Conservation (phyloP, 805 yeast genomes). For the Metschnikowia noctiluminum region DNA sequence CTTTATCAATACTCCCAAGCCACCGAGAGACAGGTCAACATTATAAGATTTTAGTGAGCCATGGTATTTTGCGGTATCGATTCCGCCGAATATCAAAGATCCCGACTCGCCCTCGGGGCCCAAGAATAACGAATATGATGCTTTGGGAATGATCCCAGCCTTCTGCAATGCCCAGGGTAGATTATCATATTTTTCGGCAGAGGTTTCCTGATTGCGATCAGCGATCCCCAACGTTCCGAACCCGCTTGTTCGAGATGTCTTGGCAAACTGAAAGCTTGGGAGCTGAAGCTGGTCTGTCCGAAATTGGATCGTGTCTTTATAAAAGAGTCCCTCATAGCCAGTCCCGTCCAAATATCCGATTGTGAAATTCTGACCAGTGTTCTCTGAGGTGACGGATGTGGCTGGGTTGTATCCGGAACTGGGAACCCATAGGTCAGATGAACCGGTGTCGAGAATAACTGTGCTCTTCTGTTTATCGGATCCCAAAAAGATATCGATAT, state of each 20-base stretch:
- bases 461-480: slow-evolving; percentile 25
- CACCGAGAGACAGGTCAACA: background rate
- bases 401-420: slow-evolving; percentile 4
- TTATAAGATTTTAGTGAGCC: slow-evolving; percentile 6
- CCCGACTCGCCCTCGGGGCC: slow-evolving; percentile 26
- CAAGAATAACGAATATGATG: slow-evolving; percentile 53
- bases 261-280: slow-evolving; percentile 14
- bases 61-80: slow-evolving; percentile 36
- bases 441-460: slow-evolving; percentile 41
- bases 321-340: slow-evolving; percentile 7
- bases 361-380: slow-evolving; percentile 6
- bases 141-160: slow-evolving; percentile 51
- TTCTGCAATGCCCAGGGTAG: slow-evolving; percentile 58
- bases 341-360: slow-evolving; percentile 9
- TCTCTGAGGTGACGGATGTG: slow-evolving; percentile 2
- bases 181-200: slow-evolving; percentile 30
- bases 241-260: background rate
- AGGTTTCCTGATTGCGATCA: slow-evolving; percentile 5
- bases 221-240: slow-evolving; percentile 8
- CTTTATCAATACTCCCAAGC: slow-evolving; percentile 2
- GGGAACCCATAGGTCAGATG: slow-evolving; percentile 40
- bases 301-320: slow-evolving; percentile 10
- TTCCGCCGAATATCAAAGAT: slow-evolving; percentile 38
- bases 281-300: slow-evolving; percentile 1
- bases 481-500: slow-evolving; percentile 20